A percentile compares a stretch with the other conserved stretches of the same genome.
These are phyloP conservation scores for Penicillium argentinense DNA, from an alignment of 495 filamentous ascomycete genomes.

Conservation along the genomic window DNA sequence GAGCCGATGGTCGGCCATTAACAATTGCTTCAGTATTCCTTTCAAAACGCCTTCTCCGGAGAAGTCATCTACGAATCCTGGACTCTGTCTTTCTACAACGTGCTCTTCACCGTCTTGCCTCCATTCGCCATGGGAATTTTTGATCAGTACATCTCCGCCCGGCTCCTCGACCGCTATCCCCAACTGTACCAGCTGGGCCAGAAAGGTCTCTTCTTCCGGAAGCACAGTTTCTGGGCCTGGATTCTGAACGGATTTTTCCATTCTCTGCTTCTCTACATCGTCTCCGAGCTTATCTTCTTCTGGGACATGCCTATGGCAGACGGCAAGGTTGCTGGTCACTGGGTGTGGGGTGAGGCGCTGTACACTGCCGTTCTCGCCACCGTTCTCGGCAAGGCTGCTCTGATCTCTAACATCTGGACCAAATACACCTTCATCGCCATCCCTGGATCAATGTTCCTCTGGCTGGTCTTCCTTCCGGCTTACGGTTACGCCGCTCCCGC, in stretches of 20 bases:
- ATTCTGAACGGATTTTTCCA: slow-evolving; percentile 94
- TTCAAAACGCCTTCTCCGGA: slow-evolving; percentile 97
- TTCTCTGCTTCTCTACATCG: slow-evolving; percentile 85
- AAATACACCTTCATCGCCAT: slow-evolving; percentile 97
- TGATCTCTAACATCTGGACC: slow-evolving; percentile 97
- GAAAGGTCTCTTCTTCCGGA: slow-evolving; percentile 88
- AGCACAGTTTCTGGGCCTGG: slow-evolving; percentile 90
- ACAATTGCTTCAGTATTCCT: slow-evolving; percentile 68
- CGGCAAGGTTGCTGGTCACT: slow-evolving; percentile 82
- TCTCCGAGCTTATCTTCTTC: slow-evolving; percentile 76
- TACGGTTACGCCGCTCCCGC: slow-evolving; percentile 91
- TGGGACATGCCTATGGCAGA: slow-evolving; percentile 72
- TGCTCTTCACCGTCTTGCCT: slow-evolving; percentile 94
- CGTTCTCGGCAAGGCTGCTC: slow-evolving; percentile 90
- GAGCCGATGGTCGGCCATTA: slow-evolving; percentile 19
- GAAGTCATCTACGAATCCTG: slow-evolving; percentile 99
- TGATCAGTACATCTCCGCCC: slow-evolving; percentile 96
- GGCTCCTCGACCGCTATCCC: slow-evolving; percentile 94
- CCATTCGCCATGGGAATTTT: slow-evolving; percentile 96
- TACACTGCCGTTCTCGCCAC: slow-evolving; percentile 91
- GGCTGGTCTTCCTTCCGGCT: slow-evolving; percentile 84
- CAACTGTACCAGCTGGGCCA: slow-evolving; percentile 94
- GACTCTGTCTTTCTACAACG: slow-evolving; percentile 99
- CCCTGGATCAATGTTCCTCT: slow-evolving; percentile 87
- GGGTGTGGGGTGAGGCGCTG: slow-evolving; percentile 93